Conservation (phyloP, 306 rosid species). For the Chamaecrista fasciculata region DNA sequence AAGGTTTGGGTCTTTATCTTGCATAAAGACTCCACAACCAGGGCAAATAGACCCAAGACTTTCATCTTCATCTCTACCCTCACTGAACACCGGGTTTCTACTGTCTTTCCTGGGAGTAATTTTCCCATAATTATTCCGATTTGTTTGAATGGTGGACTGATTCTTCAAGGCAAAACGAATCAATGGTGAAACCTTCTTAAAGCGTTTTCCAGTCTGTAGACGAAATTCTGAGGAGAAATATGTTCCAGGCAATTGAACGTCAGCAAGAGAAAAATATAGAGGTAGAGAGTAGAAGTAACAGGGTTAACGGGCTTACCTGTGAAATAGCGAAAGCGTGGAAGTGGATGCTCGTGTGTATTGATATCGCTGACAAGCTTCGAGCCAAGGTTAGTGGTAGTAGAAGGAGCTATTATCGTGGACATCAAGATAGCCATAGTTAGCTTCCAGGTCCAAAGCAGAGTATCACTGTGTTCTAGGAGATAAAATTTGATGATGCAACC, state of each 20-base stretch:
- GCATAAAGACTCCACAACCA: conserved; percentile 97
- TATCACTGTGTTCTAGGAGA: background rate
- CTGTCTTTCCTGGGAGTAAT: conserved; percentile 33
- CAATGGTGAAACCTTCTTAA: conserved; percentile 24
- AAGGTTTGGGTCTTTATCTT: conserved; percentile 66
- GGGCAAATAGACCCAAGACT: conserved; percentile 70
- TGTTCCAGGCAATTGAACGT: conserved; percentile 10
- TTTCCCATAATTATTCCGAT: conserved; percentile 35
- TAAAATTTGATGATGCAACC: background rate
- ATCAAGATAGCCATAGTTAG: conserved; percentile 54
- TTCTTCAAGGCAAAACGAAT: conserved; percentile 45
- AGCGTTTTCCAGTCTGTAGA: conserved; percentile 25
- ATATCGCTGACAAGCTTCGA: conserved; percentile 39
- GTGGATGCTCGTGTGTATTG: conserved; percentile 26
- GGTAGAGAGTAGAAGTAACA: background rate
- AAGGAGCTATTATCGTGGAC: conserved; percentile 41
- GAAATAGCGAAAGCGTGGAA: conserved; percentile 19
- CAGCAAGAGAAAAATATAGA: background rate
- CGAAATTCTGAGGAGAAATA: conserved; percentile 28
- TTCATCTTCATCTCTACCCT: conserved; percentile 92
- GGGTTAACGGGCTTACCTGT: conserved; percentile 47
- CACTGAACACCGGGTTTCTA: conserved; percentile 61
- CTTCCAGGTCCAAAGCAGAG: background rate
- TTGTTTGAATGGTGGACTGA: conserved; percentile 26
- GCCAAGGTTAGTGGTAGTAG: conserved; percentile 33